phyloP scores from a whole-genome alignment of 345 rosid genomes.

The Salix suchowensis region DNA sequence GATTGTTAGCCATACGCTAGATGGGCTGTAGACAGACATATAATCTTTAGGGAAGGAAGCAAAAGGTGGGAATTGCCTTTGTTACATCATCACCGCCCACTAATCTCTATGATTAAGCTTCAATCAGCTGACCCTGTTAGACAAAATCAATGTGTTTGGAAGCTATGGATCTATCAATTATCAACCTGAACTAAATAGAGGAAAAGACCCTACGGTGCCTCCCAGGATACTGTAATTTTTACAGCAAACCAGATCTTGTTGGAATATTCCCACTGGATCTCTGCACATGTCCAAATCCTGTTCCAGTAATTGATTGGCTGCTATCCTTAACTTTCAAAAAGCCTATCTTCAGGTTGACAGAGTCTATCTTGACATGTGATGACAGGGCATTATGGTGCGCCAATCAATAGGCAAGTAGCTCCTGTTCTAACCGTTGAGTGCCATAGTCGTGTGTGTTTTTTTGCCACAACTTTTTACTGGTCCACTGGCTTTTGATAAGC shows the following conservation, averaged over 20 bases:
- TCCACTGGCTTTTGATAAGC: neutral
- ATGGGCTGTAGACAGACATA: too few species aligned
- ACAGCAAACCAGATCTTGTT: neutral
- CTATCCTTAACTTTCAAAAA: neutral
- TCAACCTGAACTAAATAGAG: too few species aligned
- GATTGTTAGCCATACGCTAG: neutral
- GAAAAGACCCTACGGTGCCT: too few species aligned
- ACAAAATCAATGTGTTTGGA: too few species aligned
- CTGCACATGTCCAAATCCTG: neutral
- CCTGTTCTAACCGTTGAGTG: neutral
- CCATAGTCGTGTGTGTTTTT: neutral
- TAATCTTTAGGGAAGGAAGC: neutral
- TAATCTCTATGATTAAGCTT: too few species aligned
- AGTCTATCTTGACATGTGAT: neutral
- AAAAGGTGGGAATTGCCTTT: neutral
- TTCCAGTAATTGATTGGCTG: neutral
- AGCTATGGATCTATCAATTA: too few species aligned
- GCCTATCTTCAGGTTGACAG: neutral
- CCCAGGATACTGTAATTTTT: too few species aligned
- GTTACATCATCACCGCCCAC: too few species aligned
- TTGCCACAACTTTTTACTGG: neutral
- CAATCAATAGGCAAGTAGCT: neutral
- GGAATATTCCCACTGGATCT: slow-evolving; percentile 1
- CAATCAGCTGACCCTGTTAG: too few species aligned
- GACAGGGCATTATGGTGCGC: neutral